phyloP scores from a whole-genome alignment of 2,329 filamentous ascomycete species.

The Plectosphaerella cucumerina region DNA sequence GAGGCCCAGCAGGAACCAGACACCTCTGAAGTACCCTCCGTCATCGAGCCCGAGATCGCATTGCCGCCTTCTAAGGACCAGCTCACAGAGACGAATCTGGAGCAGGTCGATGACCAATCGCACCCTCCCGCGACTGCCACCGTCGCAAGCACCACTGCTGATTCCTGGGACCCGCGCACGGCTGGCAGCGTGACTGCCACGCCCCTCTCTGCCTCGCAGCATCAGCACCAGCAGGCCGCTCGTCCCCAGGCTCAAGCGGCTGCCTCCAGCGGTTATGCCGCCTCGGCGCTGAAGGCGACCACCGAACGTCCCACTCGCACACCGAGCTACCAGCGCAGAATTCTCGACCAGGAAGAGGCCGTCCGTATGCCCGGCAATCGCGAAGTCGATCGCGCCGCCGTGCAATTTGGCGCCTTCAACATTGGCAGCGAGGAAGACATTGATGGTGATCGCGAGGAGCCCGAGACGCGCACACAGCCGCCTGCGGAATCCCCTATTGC shows the following conservation, averaged over 20 bases:
- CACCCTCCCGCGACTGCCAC: conserved; percentile 74
- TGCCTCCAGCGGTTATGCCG: conserved; percentile 62
- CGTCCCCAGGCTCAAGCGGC: conserved; percentile 23
- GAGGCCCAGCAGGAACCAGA: conserved; percentile 20
- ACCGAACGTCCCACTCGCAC: conserved; percentile 59
- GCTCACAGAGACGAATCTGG: conserved; percentile 87
- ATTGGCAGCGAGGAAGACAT: conserved; percentile 83
- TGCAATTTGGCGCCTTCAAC: conserved; percentile 95
- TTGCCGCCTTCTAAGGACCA: conserved; percentile 73
- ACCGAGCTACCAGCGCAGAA: conserved; percentile 77
- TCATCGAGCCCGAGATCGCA: conserved; percentile 47
- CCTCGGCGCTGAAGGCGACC: conserved; percentile 79
- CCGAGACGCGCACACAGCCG: conserved; percentile 89
- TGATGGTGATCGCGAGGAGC: conserved; percentile 90
- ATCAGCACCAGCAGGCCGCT: conserved; percentile 59
- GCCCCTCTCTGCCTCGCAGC: conserved; percentile 60
- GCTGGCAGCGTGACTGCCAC: conserved; percentile 59
- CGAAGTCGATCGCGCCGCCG: conserved; percentile 85
- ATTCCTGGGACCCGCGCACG: conserved; percentile 71
- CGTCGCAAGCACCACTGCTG: conserved; percentile 82
- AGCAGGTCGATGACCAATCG: conserved; percentile 81
- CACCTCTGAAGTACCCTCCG: conserved; percentile 20
- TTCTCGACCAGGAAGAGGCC: conserved; percentile 93
- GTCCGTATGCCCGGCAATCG: conserved; percentile 98
- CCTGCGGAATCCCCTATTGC: conserved; percentile 88